Base-by-base conservation (phyloP, 768 basidiomycete genomes). In the Tricholoma flavovirens region DNA sequence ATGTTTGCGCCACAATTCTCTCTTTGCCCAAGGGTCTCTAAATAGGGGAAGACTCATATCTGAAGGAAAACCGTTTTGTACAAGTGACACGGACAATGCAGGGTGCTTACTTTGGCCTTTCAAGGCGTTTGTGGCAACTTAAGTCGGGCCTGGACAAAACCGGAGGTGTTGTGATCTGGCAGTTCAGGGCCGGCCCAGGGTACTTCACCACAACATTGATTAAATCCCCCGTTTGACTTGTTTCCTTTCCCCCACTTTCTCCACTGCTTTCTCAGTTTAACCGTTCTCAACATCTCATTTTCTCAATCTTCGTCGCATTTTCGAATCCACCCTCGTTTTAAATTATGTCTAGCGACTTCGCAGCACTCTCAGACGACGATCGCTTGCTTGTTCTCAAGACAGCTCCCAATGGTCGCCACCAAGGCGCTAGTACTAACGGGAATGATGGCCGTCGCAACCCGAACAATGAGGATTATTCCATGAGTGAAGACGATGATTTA, bases 1-100 rank as follows among this genome's bases (percentile, higher is more conserved):
- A 65, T 83, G 85, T 69, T 86, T 93, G 65, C 94, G 81, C 93
- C 93, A 97, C 36, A 92, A 90, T 63, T 97, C 93, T 59, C 85
- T 77, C 73, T 89, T 93, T 19, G 91, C 90, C 94, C 94, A 97
- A 51, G 93, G 93, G 69, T 97, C 94, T 71, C 92, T 86, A 67
- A 86, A 94, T 53, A 90, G 75, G n/a, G 85, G 87, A 54, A 76
- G 77, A 59, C 80, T 82, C 84, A 89, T 88, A 10, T 22, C 61
- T 67, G 49, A 63, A 69, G 62, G 6, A 21, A 26, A 49, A 54
- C 32, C 45, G 33, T 14, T 52, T 59, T 64, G 46, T 46, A 52
- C 50, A 57, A 29, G 52, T 59, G 51, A 4, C n/a, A n/a, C n/a
- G n/a, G 52, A 45, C 26, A 55, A 56, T 49, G 24, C 5, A 53